A percentile compares a stretch with the other conserved stretches of the same genome.
Conservation (phyloP, 345 rosid species). For the Syzygium grande region DNA sequence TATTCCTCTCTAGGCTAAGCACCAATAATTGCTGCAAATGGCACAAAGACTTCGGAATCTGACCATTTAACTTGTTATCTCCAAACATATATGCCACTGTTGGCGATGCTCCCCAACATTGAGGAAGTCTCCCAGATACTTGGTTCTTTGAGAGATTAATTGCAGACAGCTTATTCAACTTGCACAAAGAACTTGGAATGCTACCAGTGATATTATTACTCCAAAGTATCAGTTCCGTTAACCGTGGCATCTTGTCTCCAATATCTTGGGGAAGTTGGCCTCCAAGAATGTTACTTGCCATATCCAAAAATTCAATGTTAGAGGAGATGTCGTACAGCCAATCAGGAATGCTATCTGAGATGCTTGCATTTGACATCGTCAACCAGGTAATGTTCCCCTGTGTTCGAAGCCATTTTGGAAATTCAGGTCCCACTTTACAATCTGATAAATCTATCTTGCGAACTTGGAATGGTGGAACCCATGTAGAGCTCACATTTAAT, state of each 20-base stretch:
- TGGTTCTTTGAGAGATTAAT: neutral
- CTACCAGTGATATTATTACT: neutral
- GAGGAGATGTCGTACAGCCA: neutral
- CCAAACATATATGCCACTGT: fast-evolving
- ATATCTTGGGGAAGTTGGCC: neutral
- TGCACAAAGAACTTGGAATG: neutral
- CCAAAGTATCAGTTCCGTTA: fast-evolving
- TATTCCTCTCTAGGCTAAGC: neutral
- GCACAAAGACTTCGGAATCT: neutral
- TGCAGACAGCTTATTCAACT: fast-evolving
- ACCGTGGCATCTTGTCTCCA: neutral
- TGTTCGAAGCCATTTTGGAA: neutral
- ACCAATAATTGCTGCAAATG: neutral
- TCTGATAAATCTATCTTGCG: neutral
- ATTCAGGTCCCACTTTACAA: neutral
- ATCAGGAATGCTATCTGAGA: neutral
- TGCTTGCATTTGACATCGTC: neutral
- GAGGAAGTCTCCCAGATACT: neutral
- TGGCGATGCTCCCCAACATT: neutral
- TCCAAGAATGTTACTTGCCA: neutral
- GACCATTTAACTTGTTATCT: neutral
- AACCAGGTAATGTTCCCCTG: neutral
- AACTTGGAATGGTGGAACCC: constrained; percentile 1
- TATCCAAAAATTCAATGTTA: neutral
- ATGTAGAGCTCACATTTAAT: neutral